phyloP scores from a whole-genome alignment of 1,284 basidiomycete genomes.

The Pyrrhoderma noxium region DNA sequence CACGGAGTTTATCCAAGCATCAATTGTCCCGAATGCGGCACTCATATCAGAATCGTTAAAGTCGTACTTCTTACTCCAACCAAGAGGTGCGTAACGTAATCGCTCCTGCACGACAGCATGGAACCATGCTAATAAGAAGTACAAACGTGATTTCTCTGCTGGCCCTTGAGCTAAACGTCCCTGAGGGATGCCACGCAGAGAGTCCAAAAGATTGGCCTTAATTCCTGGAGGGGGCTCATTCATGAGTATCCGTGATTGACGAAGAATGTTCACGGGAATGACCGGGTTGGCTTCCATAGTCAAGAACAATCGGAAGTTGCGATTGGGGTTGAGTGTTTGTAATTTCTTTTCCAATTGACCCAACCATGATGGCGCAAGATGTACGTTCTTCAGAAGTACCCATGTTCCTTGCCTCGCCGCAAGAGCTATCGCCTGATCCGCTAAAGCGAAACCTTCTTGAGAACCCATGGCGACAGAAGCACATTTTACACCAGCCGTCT shows the following conservation, averaged over 20 bases:
- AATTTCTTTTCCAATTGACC: conserved; percentile 93
- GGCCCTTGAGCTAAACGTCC: conserved; percentile 75
- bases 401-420: conserved; percentile 88
- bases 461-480: conserved; percentile 96
- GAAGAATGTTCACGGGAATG: conserved; percentile 92
- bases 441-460: conserved; percentile 89
- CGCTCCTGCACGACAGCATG: conserved; percentile 95
- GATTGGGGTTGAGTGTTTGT: conserved; percentile 84
- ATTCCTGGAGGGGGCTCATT: conserved; percentile 95
- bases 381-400: conserved; percentile 95
- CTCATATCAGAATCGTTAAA: conserved; percentile 97
- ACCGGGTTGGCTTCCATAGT: conserved; percentile 93
- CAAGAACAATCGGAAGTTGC: conserved; percentile 89
- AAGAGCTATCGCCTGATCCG: conserved; percentile 88
- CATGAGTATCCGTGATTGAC: conserved; percentile 93
- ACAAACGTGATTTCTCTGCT: conserved; percentile 82
- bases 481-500: conserved; percentile 67
- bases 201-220: conserved; percentile 90
- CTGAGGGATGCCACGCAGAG: conserved; percentile 69
- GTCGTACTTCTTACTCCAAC: conserved; percentile 94
- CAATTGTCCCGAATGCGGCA: conserved; percentile 88
- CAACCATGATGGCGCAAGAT: conserved; percentile 90
- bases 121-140: conserved; percentile 97
- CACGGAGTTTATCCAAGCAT: conserved; percentile 74
- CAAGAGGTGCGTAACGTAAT: conserved; percentile 87